Percentiles rank a stretch among this genome's conserved stretches.
These are phyloP conservation scores for Populus tomentosa DNA, from an alignment of 441 rosid species.

Conservation along the genomic window DNA sequence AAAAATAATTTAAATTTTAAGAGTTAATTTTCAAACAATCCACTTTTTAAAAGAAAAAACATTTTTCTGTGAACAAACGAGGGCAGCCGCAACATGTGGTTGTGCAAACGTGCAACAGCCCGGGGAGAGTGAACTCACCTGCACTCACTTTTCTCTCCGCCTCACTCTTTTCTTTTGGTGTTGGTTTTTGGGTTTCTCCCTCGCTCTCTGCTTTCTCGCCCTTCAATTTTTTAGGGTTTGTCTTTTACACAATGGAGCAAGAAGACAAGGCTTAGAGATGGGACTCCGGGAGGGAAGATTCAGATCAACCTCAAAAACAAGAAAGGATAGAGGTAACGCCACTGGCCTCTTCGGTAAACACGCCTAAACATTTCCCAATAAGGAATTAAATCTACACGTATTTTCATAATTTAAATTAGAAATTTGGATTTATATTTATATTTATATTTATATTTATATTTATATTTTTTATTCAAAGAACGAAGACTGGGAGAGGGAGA, in stretches of 20 bases:
- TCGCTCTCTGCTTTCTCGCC: not conserved
- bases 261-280: conserved; percentile 23
- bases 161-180: not conserved
- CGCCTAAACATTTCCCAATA: not conserved
- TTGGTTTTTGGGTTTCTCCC: conserved; percentile 4
- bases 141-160: not conserved
- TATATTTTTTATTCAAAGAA: too few species aligned
- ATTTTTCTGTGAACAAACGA: not conserved
- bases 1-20: too few species aligned
- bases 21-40: not conserved
- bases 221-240: not conserved
- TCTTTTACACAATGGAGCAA: conserved; percentile 38
- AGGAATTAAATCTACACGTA: not conserved
- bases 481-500: too few species aligned
- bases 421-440: too few species aligned
- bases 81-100: conserved; percentile 21
- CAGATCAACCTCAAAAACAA: conserved; percentile 32
- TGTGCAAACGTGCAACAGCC: conserved; percentile 22
- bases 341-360: not conserved
- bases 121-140: conserved; percentile 19
- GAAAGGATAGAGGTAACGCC: conserved; percentile 14
- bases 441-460: too few species aligned
- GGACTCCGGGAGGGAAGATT: conserved; percentile 24
- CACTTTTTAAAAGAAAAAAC: too few species aligned
- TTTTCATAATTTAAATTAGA: too few species aligned